Base-by-base conservation (phyloP, 2,329 filamentous ascomycete species). In the Xylaria sp. region DNA sequence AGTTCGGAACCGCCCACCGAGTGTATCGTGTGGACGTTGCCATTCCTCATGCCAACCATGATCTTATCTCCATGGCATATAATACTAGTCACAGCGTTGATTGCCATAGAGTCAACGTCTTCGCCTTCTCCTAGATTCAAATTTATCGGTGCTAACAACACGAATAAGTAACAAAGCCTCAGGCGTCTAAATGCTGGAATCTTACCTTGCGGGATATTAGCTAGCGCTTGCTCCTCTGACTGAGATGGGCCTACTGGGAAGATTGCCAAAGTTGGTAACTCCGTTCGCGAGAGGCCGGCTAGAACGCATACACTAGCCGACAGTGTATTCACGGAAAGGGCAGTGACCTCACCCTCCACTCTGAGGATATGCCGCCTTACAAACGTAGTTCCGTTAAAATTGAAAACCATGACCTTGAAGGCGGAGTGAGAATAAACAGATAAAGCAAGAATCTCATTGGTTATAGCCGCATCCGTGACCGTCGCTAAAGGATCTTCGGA, bases 21-120 rank as follows among this genome's bases (percentile, higher is more conserved):
- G 9, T 64, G 53, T 17, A 86, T 62, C 0, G 80, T 85, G 32
- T 86, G 75, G 1, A 88, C 75, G 42, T 86, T 81, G 1, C 87
- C 87, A 64, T 84, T 84, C 61, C 85, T 82, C 30, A 85, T 87
- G 8, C 87, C 87, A 8, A 82, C 73, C 4, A 83, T 73, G 1
- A 88, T 59, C 73, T 69, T 70, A 61, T 80, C 75, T 2, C 74
- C 72, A 7, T 82, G 71, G 48, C 75, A 68, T 34, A 79, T 78
- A 42, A 88, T 79, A 62, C 83, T 86, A 8, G 83, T 86, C 21
- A 86, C 75, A 1, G 84, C 78, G 64, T 86, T 84, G 17, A 79
- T 64, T 1, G 59, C 21, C 24, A 56, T 62, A 69, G 72, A 58
- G 17, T 66, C 27, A 36, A n/a, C 11, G 34, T 50, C 12, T 12